Percentiles rank a stretch among this genome's conserved stretches.
phyloP scores from a whole-genome alignment of 306 rosid genomes.

The Dicorynia guianensis region DNA sequence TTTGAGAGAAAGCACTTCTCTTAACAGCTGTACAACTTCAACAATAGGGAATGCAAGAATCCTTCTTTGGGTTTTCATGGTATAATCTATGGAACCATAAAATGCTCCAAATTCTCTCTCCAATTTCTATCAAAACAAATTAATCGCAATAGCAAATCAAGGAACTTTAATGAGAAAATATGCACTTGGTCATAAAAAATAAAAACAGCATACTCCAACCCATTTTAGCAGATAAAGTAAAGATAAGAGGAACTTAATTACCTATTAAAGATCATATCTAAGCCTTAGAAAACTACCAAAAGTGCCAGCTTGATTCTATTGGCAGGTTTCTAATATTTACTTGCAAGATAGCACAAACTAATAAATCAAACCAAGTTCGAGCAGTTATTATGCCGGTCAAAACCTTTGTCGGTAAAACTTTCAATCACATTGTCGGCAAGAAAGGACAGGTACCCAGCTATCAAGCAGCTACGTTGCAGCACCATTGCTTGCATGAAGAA shows the following conservation, averaged over 20 bases:
- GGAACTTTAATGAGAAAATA: constrained; percentile 8
- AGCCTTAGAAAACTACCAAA: constrained; percentile 40
- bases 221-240: constrained; percentile 22
- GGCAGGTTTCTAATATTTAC: constrained; percentile 39
- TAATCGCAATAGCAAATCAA: constrained; percentile 16
- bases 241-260: constrained; percentile 7
- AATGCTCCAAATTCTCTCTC: background rate
- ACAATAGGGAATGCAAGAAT: constrained; percentile 25
- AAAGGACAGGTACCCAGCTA: constrained; percentile 49
- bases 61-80: background rate
- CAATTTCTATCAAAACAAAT: background rate
- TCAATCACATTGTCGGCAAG: constrained; percentile 48
- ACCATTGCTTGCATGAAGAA: constrained; percentile 48
- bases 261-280: constrained; percentile 24
- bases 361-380: constrained; percentile 31
- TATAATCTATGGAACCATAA: constrained; percentile 1
- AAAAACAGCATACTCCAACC: constrained; percentile 6
- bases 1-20: background rate
- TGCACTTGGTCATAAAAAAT: constrained; percentile 22
- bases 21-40: constrained; percentile 16
- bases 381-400: constrained; percentile 38
- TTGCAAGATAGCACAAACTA: constrained; percentile 38
- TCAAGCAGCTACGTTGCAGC: constrained; percentile 54
- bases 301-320: constrained; percentile 41
- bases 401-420: constrained; percentile 34